phyloP scores from a whole-genome alignment of 108 stramenopile genomes.

The Cyclotella choctawhatcheeana region DNA sequence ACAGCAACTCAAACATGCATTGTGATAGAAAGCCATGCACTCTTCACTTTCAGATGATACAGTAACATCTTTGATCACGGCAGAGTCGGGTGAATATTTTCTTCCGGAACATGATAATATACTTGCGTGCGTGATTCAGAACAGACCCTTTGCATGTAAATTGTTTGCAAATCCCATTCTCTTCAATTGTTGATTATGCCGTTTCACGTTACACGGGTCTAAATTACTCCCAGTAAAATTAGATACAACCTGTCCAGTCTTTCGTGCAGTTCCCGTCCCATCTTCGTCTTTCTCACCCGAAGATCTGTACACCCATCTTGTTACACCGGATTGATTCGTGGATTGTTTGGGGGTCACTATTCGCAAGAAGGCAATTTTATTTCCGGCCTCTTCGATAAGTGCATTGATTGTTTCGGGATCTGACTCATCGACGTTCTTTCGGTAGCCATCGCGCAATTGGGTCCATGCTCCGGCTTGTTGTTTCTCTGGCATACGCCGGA shows the following conservation, averaged over 20 bases:
- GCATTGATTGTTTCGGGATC: constrained; percentile 46
- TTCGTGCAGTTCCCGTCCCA: constrained; percentile 39
- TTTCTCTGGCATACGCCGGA: constrained; percentile 59
- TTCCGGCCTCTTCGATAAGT: constrained; percentile 68
- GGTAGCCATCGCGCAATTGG: constrained; percentile 64
- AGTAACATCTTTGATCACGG: too few relatives aligned
- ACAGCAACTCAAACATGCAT: too few relatives aligned
- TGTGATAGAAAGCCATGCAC: too few relatives aligned
- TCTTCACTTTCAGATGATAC: too few relatives aligned
- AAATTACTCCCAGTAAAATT: constrained; percentile 84
- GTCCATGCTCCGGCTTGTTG: constrained; percentile 47
- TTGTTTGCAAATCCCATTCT: constrained; percentile 81
- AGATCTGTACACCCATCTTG: constrained; percentile 51
- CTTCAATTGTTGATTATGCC: constrained; percentile 67
- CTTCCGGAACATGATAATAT: too few relatives aligned
- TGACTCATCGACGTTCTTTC: constrained; percentile 41
- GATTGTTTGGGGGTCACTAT: constrained; percentile 75
- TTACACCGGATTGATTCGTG: constrained; percentile 49
- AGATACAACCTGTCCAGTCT: constrained; percentile 58
- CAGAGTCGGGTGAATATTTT: too few relatives aligned
- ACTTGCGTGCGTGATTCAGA: too few relatives aligned
- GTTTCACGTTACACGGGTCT: constrained; percentile 75
- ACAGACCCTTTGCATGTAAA: constrained; percentile 84
- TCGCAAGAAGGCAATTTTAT: constrained; percentile 69
- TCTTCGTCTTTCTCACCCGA: constrained; percentile 45